phyloP scores from a whole-genome alignment of 2,329 filamentous ascomycete species.

The Daldinia sp. region DNA sequence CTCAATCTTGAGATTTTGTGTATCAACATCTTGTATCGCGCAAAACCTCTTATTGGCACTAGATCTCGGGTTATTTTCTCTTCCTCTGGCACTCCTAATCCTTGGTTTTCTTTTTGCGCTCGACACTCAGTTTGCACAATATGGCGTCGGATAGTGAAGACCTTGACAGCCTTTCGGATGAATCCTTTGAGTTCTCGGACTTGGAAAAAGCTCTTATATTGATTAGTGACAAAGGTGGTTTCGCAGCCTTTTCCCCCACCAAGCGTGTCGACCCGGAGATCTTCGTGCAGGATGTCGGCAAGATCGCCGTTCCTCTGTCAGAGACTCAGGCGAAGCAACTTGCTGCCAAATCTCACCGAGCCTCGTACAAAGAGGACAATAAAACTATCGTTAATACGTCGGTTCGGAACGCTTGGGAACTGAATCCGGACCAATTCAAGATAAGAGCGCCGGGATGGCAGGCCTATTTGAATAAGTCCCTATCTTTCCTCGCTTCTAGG shows the following conservation, averaged over 20 bases:
- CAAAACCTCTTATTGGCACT: background rate
- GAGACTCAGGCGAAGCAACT: slow-evolving; percentile 45
- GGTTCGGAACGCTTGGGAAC: slow-evolving; percentile 59
- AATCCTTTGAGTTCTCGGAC: background rate
- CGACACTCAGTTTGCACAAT: background rate
- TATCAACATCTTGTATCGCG: background rate
- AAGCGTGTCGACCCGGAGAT: slow-evolving; percentile 15
- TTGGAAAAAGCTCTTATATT: slow-evolving; percentile 17
- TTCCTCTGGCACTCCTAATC: background rate
- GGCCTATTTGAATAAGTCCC: slow-evolving; percentile 43
- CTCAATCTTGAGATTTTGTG: background rate
- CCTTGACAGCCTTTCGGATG: background rate
- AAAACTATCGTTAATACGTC: slow-evolving; percentile 56
- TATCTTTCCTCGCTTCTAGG: slow-evolving; percentile 43
- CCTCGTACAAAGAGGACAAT: slow-evolving; percentile 56
- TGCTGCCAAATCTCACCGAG: slow-evolving; percentile 48
- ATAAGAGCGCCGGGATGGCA: slow-evolving; percentile 55
- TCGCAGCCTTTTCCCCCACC: slow-evolving; percentile 8
- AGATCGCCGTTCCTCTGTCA: slow-evolving; percentile 46
- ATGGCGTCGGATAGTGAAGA: background rate
- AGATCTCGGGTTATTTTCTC: background rate
- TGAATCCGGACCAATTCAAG: slow-evolving; percentile 55
- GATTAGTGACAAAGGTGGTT: background rate
- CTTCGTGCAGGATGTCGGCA: slow-evolving; percentile 38
- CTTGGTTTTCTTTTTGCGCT: background rate